Percentiles rank a stretch among this genome's conserved stretches.
Conservation (phyloP, 345 rosid species). For the Lagerstroemia speciosa region DNA sequence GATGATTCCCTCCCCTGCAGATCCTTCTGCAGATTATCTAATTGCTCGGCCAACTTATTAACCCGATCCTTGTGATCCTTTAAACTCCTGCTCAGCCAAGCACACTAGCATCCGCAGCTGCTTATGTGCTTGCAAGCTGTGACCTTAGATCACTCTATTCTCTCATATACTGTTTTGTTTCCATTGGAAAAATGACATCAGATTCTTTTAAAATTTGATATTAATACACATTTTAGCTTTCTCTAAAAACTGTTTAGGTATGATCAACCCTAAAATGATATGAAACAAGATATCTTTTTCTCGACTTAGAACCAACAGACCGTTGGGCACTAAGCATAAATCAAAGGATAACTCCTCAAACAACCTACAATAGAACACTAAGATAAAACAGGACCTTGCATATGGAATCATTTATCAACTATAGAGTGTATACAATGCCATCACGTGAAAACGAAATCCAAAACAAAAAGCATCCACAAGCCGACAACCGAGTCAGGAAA, state of each 20-base stretch:
- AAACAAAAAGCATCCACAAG: neutral
- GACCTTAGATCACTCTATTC: constrained; percentile 60
- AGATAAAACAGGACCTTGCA: neutral
- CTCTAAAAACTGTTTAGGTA: neutral
- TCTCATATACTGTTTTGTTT: constrained; percentile 39
- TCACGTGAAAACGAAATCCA: neutral
- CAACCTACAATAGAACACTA: neutral
- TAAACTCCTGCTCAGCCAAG: constrained; percentile 38
- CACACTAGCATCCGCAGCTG: constrained; percentile 73
- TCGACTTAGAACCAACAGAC: neutral
- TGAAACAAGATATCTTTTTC: neutral
- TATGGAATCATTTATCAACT: neutral
- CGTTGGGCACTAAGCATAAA: neutral
- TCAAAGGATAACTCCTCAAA: neutral
- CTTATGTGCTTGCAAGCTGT: constrained; percentile 56
- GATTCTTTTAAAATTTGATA: neutral
- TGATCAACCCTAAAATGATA: neutral
- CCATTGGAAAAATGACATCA: neutral
- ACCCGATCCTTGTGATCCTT: constrained; percentile 68
- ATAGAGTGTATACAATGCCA: neutral
- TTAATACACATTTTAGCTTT: neutral
- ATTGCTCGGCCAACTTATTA: constrained; percentile 55
- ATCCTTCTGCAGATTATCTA: constrained; percentile 57
- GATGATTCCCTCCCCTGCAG: constrained; percentile 71
- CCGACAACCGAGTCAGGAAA: neutral